Evolutionary conservation across 139 green algal species (phyloP), one percentile per base, ranked within the genome.

Genomic region (Ettlia oleoabundans): DNA sequence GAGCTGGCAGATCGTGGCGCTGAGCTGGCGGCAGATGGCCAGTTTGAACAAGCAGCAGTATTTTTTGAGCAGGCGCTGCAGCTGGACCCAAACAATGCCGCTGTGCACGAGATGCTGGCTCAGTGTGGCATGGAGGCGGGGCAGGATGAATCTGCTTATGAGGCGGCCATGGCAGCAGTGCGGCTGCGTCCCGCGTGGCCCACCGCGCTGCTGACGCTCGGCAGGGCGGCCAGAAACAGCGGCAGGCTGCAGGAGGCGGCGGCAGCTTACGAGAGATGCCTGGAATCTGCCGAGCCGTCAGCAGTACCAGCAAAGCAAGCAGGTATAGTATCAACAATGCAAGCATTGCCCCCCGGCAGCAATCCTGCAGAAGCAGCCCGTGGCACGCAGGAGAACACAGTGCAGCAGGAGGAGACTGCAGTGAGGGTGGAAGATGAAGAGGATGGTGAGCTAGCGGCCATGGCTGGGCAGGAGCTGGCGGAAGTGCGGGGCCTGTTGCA

Each of bases 81-180:
- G 1, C 9, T 35, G 7, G 33, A 58, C 8, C 77, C 64, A 35
- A 24, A 33, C 32, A 9, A n/a, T n/a, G 77, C 42, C 21, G 77
- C 41, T 65, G 62, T 51, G 64, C 42, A 53, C 3, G 77, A 83
- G 51, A 83, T 83, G 77, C 77, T 83, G 33, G 64, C 77, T 22
- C 77, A 83, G 65, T 76, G 64, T 26, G 33, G 33, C 32, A 67
- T 83, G 77, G 77, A 74, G 67, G 64, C 24, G 24, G 77, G 64
- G 2, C 42, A 68, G 33, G 61, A 83, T 35, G 77, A 83, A 22
- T 63, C 8, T 3, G 77, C 77, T 0, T 83, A 55, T 26, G 35
- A 28, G 4, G 51, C 43, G 32, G 77, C 77, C 21, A 30, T 7
- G 0, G 32, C 62, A 41, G 77, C 77, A 10, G 51, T 26, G n/a